phyloP scores from a whole-genome alignment of 2,329 filamentous ascomycete genomes.

The Pseudogymnoascus sp. region DNA sequence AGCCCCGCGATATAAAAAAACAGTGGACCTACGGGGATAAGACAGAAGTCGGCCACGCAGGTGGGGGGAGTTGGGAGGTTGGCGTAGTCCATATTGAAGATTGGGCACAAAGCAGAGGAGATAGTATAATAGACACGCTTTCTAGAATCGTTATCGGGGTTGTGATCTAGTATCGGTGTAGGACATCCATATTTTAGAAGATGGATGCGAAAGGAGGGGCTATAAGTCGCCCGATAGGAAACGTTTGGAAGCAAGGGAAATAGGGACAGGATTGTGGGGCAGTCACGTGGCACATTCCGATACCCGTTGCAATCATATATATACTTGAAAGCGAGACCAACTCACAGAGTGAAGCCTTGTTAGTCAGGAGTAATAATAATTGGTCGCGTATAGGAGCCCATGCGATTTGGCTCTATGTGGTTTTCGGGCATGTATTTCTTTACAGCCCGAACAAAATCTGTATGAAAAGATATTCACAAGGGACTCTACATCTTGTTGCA shows the following conservation, averaged over 20 bases:
- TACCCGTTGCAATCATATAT: not conserved
- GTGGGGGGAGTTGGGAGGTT: slow-evolving; percentile 57
- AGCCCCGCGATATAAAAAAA: not conserved
- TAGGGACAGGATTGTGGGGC: not conserved
- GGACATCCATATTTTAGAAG: not conserved
- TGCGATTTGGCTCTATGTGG: no score
- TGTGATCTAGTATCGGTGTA: not conserved
- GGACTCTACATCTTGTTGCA: not conserved
- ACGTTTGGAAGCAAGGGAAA: not conserved
- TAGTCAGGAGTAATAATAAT: no score
- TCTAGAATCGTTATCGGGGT: not conserved
- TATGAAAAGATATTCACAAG: not conserved
- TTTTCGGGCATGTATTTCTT: no score
- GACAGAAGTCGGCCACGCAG: slow-evolving; percentile 85
- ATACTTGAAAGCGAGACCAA: not conserved
- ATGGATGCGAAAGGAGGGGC: no score
- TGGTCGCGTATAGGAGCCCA: no score
- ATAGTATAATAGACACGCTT: not conserved
- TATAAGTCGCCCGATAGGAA: not conserved
- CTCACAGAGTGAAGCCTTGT: no score
- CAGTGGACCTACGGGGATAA: slow-evolving; percentile 60
- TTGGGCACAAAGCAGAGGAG: not conserved
- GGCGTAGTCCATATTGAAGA: slow-evolving; percentile 33
- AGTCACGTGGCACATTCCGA: slow-evolving; percentile 2
- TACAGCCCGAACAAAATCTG: no score